These are phyloP conservation scores for Sporothrix brasiliensis DNA, from an alignment of 2,329 filamentous ascomycete species.

Conservation along the genomic window DNA sequence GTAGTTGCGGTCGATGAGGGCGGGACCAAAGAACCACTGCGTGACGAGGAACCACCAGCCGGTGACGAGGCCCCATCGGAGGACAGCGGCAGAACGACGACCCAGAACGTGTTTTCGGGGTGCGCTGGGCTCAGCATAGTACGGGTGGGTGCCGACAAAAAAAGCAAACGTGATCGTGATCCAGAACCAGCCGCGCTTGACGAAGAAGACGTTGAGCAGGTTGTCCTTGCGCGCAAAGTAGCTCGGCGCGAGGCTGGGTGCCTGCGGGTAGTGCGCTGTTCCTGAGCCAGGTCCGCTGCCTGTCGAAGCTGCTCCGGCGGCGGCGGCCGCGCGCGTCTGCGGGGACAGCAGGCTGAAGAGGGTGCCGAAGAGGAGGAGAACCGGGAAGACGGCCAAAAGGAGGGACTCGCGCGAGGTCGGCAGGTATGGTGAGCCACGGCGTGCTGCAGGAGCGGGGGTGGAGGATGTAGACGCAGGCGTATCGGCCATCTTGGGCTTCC, in stretches of 20 bases:
- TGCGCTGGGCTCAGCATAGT: slow-evolving; percentile 34
- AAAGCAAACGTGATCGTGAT: slow-evolving; percentile 72
- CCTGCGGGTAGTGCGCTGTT: slow-evolving; percentile 44
- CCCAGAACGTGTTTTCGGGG: slow-evolving; percentile 31
- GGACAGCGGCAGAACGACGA: slow-evolving; percentile 53
- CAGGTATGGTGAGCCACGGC: slow-evolving; percentile 49
- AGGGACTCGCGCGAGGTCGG: slow-evolving; percentile 69
- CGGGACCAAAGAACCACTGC: slow-evolving; percentile 94
- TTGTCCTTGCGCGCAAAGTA: slow-evolving; percentile 97
- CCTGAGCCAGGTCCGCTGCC: slow-evolving; percentile 34
- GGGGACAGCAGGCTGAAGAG: slow-evolving; percentile 80
- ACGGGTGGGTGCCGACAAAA: slow-evolving; percentile 70
- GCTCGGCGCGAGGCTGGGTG: slow-evolving; percentile 60
- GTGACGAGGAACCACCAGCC: slow-evolving; percentile 82
- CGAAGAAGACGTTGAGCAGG: slow-evolving; percentile 87
- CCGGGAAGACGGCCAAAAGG: slow-evolving; percentile 72
- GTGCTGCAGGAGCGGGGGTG: background rate
- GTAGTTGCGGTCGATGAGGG: slow-evolving; percentile 88
- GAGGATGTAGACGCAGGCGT: background rate
- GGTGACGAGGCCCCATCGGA: slow-evolving; percentile 75
- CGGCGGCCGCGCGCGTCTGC: slow-evolving; percentile 63
- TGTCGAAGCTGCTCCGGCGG: slow-evolving; percentile 53
- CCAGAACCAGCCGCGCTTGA: slow-evolving; percentile 96
- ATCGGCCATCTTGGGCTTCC: slow-evolving; percentile 32
- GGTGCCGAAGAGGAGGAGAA: slow-evolving; percentile 77